These are phyloP conservation scores for Trichoderma lentiforme DNA, from an alignment of 2,329 filamentous ascomycete genomes.

Conservation along the genomic window DNA sequence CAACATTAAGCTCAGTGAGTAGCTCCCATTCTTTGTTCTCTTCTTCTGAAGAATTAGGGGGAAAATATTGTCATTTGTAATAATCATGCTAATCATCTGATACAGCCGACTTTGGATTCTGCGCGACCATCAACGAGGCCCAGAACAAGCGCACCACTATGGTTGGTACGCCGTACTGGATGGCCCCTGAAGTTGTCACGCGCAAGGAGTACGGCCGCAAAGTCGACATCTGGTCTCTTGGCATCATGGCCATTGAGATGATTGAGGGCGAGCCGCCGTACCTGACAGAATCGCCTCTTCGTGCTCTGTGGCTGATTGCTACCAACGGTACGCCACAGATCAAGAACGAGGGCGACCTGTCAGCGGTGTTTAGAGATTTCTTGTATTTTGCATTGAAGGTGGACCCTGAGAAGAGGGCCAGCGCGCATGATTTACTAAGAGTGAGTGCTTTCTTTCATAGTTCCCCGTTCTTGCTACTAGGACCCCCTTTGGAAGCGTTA, in stretches of 20 bases:
- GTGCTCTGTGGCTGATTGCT: slow-evolving; percentile 92
- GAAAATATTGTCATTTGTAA: too few species aligned
- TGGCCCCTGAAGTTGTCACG: slow-evolving; percentile 97
- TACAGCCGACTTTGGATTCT: slow-evolving; percentile 94
- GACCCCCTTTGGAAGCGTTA: slow-evolving; percentile 21
- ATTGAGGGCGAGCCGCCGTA: slow-evolving; percentile 98
- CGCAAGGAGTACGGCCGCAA: slow-evolving; percentile 97
- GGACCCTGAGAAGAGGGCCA: slow-evolving; percentile 93
- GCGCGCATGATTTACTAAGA: slow-evolving; percentile 86
- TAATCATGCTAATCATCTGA: slow-evolving; percentile 23
- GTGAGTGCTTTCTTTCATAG: slow-evolving; percentile 54
- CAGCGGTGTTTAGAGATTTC: slow-evolving; percentile 83
- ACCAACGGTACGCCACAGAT: slow-evolving; percentile 94
- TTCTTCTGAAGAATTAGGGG: not conserved
- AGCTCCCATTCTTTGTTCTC: not conserved
- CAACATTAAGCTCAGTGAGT: slow-evolving; percentile 93
- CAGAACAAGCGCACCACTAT: slow-evolving; percentile 98
- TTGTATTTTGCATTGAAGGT: slow-evolving; percentile 91
- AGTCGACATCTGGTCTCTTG: slow-evolving; percentile 97
- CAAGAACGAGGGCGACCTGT: slow-evolving; percentile 85
- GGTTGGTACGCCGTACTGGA: slow-evolving; percentile 99
- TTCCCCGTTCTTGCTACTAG: not conserved
- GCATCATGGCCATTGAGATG: slow-evolving; percentile 99
- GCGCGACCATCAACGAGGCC: slow-evolving; percentile 94
- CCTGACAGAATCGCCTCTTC: slow-evolving; percentile 87